Conservation (phyloP, 148 eudicot species). For the Gaultheria prostrata region DNA sequence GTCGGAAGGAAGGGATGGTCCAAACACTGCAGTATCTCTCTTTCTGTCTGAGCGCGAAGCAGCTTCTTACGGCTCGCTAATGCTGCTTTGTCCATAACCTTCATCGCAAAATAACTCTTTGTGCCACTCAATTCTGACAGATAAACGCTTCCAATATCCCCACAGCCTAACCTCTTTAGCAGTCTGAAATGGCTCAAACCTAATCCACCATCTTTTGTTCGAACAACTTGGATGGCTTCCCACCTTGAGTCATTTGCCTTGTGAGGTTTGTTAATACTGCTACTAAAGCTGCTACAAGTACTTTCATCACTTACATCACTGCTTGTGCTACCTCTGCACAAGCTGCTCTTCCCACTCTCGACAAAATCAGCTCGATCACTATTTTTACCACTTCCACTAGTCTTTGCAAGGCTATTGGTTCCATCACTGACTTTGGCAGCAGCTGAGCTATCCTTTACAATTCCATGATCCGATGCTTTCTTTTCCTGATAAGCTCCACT, state of each 20-base stretch:
- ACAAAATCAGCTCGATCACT: conserved; percentile 44
- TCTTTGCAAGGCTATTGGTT: conserved; percentile 11
- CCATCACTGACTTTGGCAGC: conserved; percentile 13
- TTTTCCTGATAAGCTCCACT: conserved; percentile 30
- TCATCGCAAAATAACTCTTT: conserved; percentile 11
- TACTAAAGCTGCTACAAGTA: conserved; percentile 22
- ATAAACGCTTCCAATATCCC: conserved; percentile 15
- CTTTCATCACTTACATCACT: conserved; percentile 20
- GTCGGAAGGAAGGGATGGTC: conserved; percentile 18
- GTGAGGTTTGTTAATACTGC: conserved; percentile 18
- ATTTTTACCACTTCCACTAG: conserved; percentile 43
- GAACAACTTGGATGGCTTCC: conserved; percentile 15
- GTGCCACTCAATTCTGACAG: conserved; percentile 12
- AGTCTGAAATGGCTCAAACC: conserved; percentile 22
- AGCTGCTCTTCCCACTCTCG: conserved; percentile 29
- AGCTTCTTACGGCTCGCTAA: conserved; percentile 15
- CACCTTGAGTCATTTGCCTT: conserved; percentile 17
- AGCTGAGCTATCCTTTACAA: conserved; percentile 5
- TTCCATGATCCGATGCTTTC: conserved; percentile 23
- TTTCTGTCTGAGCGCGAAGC: conserved; percentile 15
- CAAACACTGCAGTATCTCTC: conserved; percentile 18
- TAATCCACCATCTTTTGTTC: conserved; percentile 14
- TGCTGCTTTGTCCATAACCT: conserved; percentile 16
- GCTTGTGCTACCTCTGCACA: conserved; percentile 23
- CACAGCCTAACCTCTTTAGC: conserved; percentile 17